Evolutionary conservation across 768 basidiomycete genomes (phyloP).

Genomic region (Leccinum aurantiacum): DNA sequence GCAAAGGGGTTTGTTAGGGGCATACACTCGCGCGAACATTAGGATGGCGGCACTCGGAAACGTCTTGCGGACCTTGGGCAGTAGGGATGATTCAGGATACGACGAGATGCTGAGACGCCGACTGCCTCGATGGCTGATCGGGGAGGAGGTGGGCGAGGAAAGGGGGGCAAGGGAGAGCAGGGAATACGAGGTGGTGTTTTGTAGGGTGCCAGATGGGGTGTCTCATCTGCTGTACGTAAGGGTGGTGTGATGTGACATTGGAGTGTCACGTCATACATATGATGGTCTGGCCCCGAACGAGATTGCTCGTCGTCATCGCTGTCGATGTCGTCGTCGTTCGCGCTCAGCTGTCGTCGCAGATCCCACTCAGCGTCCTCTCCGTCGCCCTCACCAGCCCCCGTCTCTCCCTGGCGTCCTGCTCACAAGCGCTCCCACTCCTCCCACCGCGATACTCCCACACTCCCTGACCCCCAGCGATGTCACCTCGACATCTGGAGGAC

Average conservation of each 20-base stretch:
- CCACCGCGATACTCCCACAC: slow-evolving; percentile 34
- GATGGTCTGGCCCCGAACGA: slow-evolving; percentile 16
- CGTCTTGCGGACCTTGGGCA: slow-evolving; percentile 36
- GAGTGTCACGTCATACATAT: slow-evolving; percentile 24
- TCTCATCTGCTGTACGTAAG: slow-evolving; percentile 23
- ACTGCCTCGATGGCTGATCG: neutral
- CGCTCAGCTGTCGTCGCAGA: slow-evolving; percentile 44
- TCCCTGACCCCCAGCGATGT: slow-evolving; percentile 45
- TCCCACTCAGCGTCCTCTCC: slow-evolving; percentile 51
- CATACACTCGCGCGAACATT: slow-evolving; percentile 26
- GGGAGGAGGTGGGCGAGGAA: slow-evolving; percentile 28
- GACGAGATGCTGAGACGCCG: neutral
- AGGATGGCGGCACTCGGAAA: slow-evolving; percentile 50
- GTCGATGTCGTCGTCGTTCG: slow-evolving; percentile 38
- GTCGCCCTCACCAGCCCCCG: slow-evolving; percentile 36
- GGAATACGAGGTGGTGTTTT: slow-evolving; percentile 23
- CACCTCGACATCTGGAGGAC: slow-evolving; percentile 54
- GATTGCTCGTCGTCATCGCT: slow-evolving; percentile 12
- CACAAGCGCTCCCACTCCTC: slow-evolving; percentile 52
- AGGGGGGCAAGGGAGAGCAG: slow-evolving; percentile 17
- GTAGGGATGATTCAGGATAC: slow-evolving; percentile 24
- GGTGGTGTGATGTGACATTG: slow-evolving; percentile 26
- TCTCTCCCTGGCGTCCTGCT: slow-evolving; percentile 41
- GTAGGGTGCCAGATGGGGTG: slow-evolving; percentile 8
- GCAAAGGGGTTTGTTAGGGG: slow-evolving; percentile 9